Evolutionary conservation across 495 filamentous ascomycete genomes (phyloP).

Genomic region (Penicillium psychrofluorescens): DNA sequence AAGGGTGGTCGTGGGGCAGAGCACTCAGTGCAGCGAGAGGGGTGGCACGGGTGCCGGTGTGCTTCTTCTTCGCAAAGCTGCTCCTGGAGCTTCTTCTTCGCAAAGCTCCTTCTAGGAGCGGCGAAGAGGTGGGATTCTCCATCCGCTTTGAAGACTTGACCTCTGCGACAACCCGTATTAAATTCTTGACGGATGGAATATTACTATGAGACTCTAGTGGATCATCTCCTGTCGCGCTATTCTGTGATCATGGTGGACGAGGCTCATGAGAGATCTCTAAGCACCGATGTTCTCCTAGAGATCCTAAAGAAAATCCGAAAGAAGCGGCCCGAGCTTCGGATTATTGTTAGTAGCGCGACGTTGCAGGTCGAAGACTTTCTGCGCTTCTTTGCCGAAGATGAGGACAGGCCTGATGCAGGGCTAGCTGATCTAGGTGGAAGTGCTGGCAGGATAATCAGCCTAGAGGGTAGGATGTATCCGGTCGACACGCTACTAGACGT

Average conservation of each 20-base stretch:
- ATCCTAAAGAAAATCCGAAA: slow-evolving; percentile 90
- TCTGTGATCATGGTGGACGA: slow-evolving; percentile 99
- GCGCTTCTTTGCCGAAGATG: slow-evolving; percentile 63
- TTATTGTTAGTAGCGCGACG: slow-evolving; percentile 92
- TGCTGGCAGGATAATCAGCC: slow-evolving; percentile 69
- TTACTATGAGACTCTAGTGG: slow-evolving; percentile 89
- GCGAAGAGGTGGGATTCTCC: slow-evolving; percentile 93
- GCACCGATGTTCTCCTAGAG: slow-evolving; percentile 87
- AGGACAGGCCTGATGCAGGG: slow-evolving; percentile 27
- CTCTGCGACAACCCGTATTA: slow-evolving; percentile 81
- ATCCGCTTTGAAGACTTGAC: slow-evolving; percentile 96
- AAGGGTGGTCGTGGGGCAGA: no score
- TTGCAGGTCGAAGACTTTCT: slow-evolving; percentile 87
- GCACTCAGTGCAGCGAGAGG: no score
- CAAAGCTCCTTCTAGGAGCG: no score
- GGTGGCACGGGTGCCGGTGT: no score
- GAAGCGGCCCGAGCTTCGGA: slow-evolving; percentile 72
- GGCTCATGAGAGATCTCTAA: slow-evolving; percentile 91
- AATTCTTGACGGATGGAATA: slow-evolving; percentile 94
- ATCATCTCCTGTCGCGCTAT: slow-evolving; percentile 87
- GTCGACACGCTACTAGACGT: slow-evolving; percentile 84
- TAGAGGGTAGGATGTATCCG: slow-evolving; percentile 88
- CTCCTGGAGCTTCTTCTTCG: no score
- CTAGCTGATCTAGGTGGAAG: slow-evolving; percentile 32
- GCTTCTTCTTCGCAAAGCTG: no score